Evolutionary conservation across 1,284 basidiomycete genomes (phyloP), one percentile per base, ranked within the genome.

Genomic region (Ceratobasidium papillatum): DNA sequence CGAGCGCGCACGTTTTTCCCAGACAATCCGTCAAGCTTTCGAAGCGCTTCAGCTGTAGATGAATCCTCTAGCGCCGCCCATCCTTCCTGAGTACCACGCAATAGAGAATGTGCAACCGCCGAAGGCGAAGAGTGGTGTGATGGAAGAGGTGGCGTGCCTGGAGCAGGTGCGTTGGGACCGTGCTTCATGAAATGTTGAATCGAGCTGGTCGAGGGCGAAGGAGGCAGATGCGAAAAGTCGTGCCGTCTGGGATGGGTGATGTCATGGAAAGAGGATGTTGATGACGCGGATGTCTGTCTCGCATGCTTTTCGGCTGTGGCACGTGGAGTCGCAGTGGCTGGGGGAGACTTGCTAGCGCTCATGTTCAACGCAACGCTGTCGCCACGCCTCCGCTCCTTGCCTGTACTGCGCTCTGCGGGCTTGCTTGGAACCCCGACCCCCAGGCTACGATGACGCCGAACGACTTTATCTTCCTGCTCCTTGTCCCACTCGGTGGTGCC

Each of bases 21-120:
- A 2, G 90, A 89, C 14, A 99, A 82, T 0, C 97, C 97, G 79
- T 99, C 98, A 30, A 99, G 84, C 83, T 98, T 98, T 72, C 96
- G 89, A 63, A 99, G 86, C 3, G 95, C 95, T 80, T 98, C 95
- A 2, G 90, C 92, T 1, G 97, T 96, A 19, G 91, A 91, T 76
- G 95, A 91, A 79, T 97, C 94, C 80, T 93, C 91, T 78, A 94
- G 84, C 4, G 77, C 91, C 30, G 90, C 91, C 92, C 93, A 94
- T 27, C 93, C 93, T 81, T 94, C 93, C 79, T 94, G 89, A 5
- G 90, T 90, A 32, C 94, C 90, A 79, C 93, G 87, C 65, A 94
- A 85, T 72, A 94, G 83, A 17, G 92, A 92, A 81, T 95, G 91
- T 0, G 91, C 91, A 75, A 93, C 91, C n/a, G n/a, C n/a, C 14